phyloP scores from a whole-genome alignment of 225 moss, liverwort and hornwort species.

The Marchantia polymorpha region DNA sequence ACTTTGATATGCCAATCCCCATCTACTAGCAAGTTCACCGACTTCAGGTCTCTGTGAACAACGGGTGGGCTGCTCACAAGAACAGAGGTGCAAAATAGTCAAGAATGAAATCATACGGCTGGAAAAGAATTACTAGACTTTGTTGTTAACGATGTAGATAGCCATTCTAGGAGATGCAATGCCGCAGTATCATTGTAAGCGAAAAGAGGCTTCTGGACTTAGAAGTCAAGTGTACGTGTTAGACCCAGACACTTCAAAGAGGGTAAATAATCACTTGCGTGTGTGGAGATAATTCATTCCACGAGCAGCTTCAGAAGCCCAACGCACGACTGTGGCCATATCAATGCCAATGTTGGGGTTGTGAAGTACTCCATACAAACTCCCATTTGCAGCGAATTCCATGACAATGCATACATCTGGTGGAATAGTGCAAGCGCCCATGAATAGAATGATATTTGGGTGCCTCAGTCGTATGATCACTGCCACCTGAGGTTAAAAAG shows the following conservation, averaged over 20 bases:
- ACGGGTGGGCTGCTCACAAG: slow-evolving; percentile 48
- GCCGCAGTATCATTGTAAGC: background rate
- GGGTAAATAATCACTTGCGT: slow-evolving; percentile 45
- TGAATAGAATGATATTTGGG: slow-evolving; percentile 52
- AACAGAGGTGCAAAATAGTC: background rate
- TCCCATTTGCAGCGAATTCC: slow-evolving; percentile 51
- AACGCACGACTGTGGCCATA: slow-evolving; percentile 43
- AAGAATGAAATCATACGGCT: background rate
- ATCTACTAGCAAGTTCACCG: slow-evolving; percentile 49
- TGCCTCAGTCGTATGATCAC: slow-evolving; percentile 51
- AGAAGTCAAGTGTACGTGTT: background rate
- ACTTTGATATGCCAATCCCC: slow-evolving; percentile 56
- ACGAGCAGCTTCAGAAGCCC: slow-evolving; percentile 46
- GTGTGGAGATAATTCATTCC: slow-evolving; percentile 55
- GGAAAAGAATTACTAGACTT: background rate
- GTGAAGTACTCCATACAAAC: slow-evolving; percentile 48
- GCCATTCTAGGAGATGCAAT: background rate
- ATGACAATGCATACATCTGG: slow-evolving; percentile 51
- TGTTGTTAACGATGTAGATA: background rate
- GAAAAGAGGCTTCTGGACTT: background rate
- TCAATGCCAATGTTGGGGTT: slow-evolving; percentile 46
- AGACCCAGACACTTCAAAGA: slow-evolving; percentile 5
- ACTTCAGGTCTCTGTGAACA: slow-evolving; percentile 51
- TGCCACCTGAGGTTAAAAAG: slow-evolving; percentile 31
- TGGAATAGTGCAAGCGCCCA: slow-evolving; percentile 52